A percentile compares a stretch with the other conserved stretches of the same genome.
phyloP scores from a whole-genome alignment of 2,329 filamentous ascomycete species.

The Alternaria gansuensis region DNA sequence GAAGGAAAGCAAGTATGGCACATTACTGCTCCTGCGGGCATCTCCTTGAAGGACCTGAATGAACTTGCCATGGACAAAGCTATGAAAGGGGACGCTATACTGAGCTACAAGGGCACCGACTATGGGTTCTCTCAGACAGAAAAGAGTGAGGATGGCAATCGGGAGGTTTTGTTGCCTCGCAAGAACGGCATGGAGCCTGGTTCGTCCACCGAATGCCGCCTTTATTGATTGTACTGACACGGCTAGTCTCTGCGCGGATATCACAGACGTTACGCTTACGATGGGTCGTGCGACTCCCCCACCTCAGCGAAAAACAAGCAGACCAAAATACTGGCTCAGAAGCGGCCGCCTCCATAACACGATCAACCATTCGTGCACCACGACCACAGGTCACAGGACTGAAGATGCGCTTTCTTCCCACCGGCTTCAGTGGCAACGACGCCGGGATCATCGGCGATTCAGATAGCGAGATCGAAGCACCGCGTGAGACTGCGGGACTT shows the following conservation, averaged over 20 bases:
- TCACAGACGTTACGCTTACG: slow-evolving; percentile 71
- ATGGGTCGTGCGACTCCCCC: slow-evolving; percentile 66
- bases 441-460: slow-evolving; percentile 55
- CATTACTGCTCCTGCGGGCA: slow-evolving; percentile 74
- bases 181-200: slow-evolving; percentile 64
- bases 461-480: slow-evolving; percentile 57
- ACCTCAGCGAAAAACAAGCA: slow-evolving; percentile 53
- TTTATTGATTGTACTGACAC: slow-evolving; percentile 18
- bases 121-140: slow-evolving; percentile 67
- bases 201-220: slow-evolving; percentile 50
- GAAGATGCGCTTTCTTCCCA: slow-evolving; percentile 72
- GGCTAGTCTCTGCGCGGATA: slow-evolving; percentile 51
- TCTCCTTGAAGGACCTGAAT: slow-evolving; percentile 73
- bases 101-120: slow-evolving; percentile 70
- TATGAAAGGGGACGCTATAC: slow-evolving; percentile 62
- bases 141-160: slow-evolving; percentile 61
- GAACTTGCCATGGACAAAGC: slow-evolving; percentile 70
- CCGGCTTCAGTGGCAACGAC: slow-evolving; percentile 64
- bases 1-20: slow-evolving; percentile 82
- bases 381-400: slow-evolving; percentile 74
- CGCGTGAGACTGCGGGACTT: slow-evolving; percentile 32
- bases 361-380: slow-evolving; percentile 61
- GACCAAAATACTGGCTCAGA: slow-evolving; percentile 53
- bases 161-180: slow-evolving; percentile 69
- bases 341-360: slow-evolving; percentile 55